Evolutionary conservation across 257 asterid species (phyloP).

Genomic region (Euphrasia confusa): DNA sequence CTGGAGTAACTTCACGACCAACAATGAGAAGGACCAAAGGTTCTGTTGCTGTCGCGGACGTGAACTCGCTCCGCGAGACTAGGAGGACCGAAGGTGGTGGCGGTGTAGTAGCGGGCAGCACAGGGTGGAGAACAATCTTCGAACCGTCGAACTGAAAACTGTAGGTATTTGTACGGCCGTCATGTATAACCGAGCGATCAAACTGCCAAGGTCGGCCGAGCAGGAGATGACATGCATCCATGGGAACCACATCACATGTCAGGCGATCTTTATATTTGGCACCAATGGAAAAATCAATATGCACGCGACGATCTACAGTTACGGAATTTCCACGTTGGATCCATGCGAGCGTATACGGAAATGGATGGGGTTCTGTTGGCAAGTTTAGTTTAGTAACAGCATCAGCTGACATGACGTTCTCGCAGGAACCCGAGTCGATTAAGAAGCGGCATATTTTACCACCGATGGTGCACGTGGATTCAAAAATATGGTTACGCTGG

Average conservation of each 20-base stretch:
- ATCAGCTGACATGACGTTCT: no score
- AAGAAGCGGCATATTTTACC: no score
- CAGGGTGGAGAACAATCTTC: not conserved
- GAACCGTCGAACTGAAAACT: not conserved
- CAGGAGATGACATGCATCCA: slow-evolving; percentile 1
- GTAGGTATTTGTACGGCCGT: not conserved
- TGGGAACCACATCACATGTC: slow-evolving; percentile 1
- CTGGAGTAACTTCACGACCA: not conserved
- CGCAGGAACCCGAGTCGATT: no score
- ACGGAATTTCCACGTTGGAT: no score
- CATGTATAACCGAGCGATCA: not conserved
- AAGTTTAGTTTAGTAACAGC: no score
- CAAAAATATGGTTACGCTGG: no score
- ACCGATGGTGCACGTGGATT: no score
- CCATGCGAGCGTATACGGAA: no score
- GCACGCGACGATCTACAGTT: no score
- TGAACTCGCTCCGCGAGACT: no score
- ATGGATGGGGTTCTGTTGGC: no score
- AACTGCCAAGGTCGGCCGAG: not conserved
- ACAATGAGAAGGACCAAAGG: not conserved
- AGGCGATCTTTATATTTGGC: not conserved
- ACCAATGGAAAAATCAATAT: not conserved
- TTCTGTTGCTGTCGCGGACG: no score
- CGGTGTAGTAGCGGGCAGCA: not conserved
- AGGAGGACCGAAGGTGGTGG: not conserved